phyloP scores from a whole-genome alignment of 2,329 filamentous ascomycete genomes.

The Magnaporthales sp. region DNA sequence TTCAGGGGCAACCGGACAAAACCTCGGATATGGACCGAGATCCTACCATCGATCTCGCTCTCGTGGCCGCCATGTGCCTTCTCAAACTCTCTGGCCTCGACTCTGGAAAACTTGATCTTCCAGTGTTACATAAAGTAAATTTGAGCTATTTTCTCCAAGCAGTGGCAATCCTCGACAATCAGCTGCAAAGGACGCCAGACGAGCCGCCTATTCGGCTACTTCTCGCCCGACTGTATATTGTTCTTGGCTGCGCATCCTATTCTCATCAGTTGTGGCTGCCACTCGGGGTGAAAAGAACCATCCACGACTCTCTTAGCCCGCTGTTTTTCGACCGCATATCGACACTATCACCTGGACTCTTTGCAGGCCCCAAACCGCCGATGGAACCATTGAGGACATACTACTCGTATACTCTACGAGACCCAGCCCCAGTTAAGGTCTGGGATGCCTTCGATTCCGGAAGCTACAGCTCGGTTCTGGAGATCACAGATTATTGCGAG shows the following conservation, averaged over 20 bases:
- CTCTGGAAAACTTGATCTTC: not conserved
- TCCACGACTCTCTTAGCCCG: slow-evolving; percentile 46
- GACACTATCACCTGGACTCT: slow-evolving; percentile 36
- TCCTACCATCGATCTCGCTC: slow-evolving; percentile 21
- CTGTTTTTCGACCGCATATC: slow-evolving; percentile 48
- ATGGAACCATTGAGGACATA: slow-evolving; percentile 35
- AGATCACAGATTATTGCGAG: slow-evolving; percentile 35
- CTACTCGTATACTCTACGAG: slow-evolving; percentile 32
- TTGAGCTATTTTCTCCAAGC: slow-evolving; percentile 29
- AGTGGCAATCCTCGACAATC: slow-evolving; percentile 38
- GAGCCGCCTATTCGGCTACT: slow-evolving; percentile 39
- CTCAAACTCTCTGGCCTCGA: slow-evolving; percentile 21
- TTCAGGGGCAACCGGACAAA: not conserved
- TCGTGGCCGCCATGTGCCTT: slow-evolving; percentile 20
- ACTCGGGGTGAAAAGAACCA: slow-evolving; percentile 46
- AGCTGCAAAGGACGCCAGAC: slow-evolving; percentile 33
- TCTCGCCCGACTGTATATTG: slow-evolving; percentile 41
- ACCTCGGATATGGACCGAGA: slow-evolving; percentile 18
- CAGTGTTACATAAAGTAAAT: not conserved
- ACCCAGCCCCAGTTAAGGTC: slow-evolving; percentile 28
- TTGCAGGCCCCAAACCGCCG: slow-evolving; percentile 25
- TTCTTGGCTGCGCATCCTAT: slow-evolving; percentile 38
- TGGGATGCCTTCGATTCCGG: slow-evolving; percentile 39
- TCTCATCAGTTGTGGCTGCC: slow-evolving; percentile 39
- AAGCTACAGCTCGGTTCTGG: slow-evolving; percentile 41